Evolutionary conservation across 1,284 basidiomycete genomes (phyloP).

Genomic region (Moniliophthora roreri): DNA sequence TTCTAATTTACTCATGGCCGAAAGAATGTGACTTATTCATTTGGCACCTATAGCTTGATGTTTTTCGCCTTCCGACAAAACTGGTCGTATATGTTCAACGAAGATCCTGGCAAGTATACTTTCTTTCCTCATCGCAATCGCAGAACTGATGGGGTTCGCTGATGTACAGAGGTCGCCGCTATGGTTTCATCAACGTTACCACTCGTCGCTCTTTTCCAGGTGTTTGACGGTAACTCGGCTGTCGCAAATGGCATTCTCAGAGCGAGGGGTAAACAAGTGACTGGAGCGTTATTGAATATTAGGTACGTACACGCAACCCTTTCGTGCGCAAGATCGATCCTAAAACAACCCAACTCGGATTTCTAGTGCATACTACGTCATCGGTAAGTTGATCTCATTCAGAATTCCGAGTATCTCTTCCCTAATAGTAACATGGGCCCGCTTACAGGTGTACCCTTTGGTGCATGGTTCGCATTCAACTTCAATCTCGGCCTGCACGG

Average conservation of each 20-base stretch:
- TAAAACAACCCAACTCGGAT: conserved; percentile 4
- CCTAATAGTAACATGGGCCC: conserved; percentile 5
- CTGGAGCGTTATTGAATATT: conserved; percentile 13
- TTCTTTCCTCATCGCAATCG: background rate
- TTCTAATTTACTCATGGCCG: background rate
- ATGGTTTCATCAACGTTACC: conserved; percentile 77
- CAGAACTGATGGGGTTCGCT: background rate
- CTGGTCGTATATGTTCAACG: conserved; percentile 87
- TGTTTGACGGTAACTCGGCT: conserved; percentile 72
- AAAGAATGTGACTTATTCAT: background rate
- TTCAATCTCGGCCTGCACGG: conserved; percentile 52
- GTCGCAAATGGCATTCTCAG: conserved; percentile 78
- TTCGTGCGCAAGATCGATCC: background rate
- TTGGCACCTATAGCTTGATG: conserved; percentile 47
- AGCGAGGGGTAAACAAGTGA: conserved; percentile 66
- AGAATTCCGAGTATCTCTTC: background rate
- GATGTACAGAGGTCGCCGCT: conserved; percentile 50
- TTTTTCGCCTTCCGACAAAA: conserved; percentile 71
- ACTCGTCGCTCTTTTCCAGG: conserved; percentile 78
- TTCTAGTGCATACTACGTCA: conserved; percentile 62
- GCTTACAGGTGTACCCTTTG: conserved; percentile 46
- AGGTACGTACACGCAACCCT: conserved; percentile 32
- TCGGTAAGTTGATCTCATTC: conserved; percentile 35
- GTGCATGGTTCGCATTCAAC: conserved; percentile 63
- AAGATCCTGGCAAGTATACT: conserved; percentile 55